Evolutionary conservation across 108 stramenopile species (phyloP).

Genomic region (Pinguiococcus pyrenoidosus): DNA sequence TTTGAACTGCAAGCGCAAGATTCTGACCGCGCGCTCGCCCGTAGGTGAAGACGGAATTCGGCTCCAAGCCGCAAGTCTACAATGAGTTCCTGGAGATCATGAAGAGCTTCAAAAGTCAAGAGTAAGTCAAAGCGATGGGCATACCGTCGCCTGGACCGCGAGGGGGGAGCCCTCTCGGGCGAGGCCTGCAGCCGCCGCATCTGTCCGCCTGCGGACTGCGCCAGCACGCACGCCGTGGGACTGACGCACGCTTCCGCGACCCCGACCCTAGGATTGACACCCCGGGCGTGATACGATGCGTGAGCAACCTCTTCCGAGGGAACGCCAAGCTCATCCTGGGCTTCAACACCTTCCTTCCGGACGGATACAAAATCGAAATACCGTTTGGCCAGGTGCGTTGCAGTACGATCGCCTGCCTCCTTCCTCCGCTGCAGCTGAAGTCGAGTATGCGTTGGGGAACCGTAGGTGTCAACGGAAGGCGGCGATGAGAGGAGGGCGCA

Average conservation of each 20-base stretch:
- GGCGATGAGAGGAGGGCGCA: too few species aligned
- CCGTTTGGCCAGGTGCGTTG: too few species aligned
- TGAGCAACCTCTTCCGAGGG: slow-evolving; percentile 65
- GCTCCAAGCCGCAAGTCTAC: slow-evolving; percentile 72
- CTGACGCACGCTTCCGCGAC: neutral
- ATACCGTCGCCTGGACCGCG: too few species aligned
- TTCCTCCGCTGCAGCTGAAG: too few species aligned
- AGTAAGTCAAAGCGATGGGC: too few species aligned
- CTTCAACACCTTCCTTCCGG: slow-evolving; percentile 83
- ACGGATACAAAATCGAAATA: slow-evolving; percentile 76
- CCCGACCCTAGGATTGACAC: slow-evolving; percentile 2
- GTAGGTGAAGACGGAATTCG: slow-evolving; percentile 63
- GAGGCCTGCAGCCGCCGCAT: neutral
- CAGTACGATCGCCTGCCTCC: neutral
- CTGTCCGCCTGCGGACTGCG: neutral
- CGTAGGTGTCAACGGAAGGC: too few species aligned
- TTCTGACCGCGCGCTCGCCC: too few species aligned
- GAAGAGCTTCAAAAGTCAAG: neutral
- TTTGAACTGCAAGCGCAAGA: too few species aligned
- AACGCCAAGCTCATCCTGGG: slow-evolving; percentile 81
- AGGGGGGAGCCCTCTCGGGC: neutral
- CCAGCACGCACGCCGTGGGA: neutral
- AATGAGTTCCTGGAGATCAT: slow-evolving; percentile 92
- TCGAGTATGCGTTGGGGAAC: too few species aligned
- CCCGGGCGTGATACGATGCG: slow-evolving; percentile 53